Base-by-base conservation (phyloP, 139 green algal genomes). In the Chlorella sp. region DNA sequence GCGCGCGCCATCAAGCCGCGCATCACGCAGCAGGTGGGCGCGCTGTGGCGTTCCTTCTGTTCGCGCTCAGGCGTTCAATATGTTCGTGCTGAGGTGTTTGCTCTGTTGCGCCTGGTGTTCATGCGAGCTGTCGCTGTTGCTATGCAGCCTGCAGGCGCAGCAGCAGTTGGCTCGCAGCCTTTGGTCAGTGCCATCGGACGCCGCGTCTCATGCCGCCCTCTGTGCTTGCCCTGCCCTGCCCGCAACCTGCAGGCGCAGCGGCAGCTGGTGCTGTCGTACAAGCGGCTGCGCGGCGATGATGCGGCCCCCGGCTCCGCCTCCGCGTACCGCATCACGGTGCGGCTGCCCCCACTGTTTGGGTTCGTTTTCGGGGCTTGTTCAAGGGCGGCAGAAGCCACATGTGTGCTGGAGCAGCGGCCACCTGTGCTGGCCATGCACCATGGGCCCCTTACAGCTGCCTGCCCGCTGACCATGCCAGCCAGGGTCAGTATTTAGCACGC, bases 301-400 rank as follows among this genome's bases (percentile, higher is more conserved):
- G 94, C 94, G 0, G 86, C 91, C 30, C 96, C 96, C 24, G 97
- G 97, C 68, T 94, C 84, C 64, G 84, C 87, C 62, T 93, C 92
- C 26, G 91, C 93, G 3, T 99, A 99, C 91, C 92, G 95, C 83
- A 98, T 98, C 90, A 97, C 94, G 3, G 93, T 92, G 65, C 60
- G 79, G 34, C 64, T 34, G 72, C 72, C 30, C 60, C 11, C 22
- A 6, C 60, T 32, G 8, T 36, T 24, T 36, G 26, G 22, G 26
- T 24, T 69, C 22, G 8, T 8, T 3, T 22, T 54, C 46, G 11
- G 7, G 46, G 8, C 46, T 11, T 11, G 46, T 54, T 54, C 46
- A n/a, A n/a, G n/a, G n/a, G n/a, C n/a, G n/a, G n/a, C n/a, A n/a
- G n/a, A n/a, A n/a, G n/a, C n/a, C n/a, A n/a, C n/a, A n/a, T n/a